A percentile compares a stretch with the other conserved stretches of the same genome.
Evolutionary conservation across 116 monocot genomes (phyloP).

Genomic region (Papilionanthe hybrid): DNA sequence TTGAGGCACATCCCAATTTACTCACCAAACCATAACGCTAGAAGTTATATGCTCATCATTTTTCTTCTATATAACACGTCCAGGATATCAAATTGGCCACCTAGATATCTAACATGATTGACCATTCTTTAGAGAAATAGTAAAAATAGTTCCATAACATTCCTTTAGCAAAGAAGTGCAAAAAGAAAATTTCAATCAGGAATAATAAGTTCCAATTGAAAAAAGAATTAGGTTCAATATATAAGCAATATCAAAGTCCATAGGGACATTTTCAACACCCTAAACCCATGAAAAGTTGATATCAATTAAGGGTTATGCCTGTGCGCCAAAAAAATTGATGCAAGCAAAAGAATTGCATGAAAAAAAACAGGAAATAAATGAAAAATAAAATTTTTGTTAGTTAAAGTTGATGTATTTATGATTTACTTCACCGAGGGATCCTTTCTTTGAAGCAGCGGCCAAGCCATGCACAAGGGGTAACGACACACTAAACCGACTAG

Average conservation of each 20-base stretch:
- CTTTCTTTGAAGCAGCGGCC: not conserved
- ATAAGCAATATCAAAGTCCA: not conserved
- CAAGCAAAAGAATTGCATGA: not conserved
- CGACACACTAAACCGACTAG: not conserved
- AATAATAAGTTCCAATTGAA: not conserved
- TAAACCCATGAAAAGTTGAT: not conserved
- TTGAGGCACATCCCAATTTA: too few relatives aligned
- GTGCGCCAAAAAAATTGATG: not conserved
- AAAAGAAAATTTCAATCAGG: not conserved
- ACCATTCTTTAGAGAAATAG: not conserved
- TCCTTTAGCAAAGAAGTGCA: not conserved
- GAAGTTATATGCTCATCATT: too few relatives aligned
- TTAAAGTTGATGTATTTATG: not conserved
- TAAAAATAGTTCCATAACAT: not conserved
- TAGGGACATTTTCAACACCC: not conserved
- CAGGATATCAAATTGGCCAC: not conserved
- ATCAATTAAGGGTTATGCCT: not conserved
- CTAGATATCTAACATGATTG: not conserved
- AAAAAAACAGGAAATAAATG: not conserved
- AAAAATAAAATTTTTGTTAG: not conserved
- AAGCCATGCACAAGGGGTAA: not conserved
- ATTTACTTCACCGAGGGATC: not conserved
- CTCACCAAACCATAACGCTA: too few relatives aligned
- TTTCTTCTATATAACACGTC: not conserved
- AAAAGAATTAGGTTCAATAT: not conserved